Conservation (phyloP, 1,284 basidiomycete genomes). For the Malassezia yamatoensis region DNA sequence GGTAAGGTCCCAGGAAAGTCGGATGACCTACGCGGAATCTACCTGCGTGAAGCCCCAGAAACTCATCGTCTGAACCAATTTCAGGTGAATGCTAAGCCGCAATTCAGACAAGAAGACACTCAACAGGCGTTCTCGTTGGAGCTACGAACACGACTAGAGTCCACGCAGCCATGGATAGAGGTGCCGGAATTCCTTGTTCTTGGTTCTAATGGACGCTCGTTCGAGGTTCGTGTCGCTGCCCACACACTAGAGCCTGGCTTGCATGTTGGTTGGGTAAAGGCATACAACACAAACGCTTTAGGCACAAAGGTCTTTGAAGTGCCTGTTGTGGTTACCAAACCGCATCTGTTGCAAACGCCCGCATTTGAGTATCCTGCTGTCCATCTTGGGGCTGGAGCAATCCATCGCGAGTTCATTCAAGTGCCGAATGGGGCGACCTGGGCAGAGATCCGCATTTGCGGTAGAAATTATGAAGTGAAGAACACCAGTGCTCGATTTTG, state of each 20-base stretch:
- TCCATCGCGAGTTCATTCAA: slow-evolving; percentile 41
- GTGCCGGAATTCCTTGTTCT: slow-evolving; percentile 42
- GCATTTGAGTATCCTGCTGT: slow-evolving; percentile 28
- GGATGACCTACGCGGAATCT: slow-evolving; percentile 42
- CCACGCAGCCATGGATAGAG: slow-evolving; percentile 40
- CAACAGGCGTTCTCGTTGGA: slow-evolving; percentile 43
- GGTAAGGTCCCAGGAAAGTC: slow-evolving; percentile 32
- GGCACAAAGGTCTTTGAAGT: slow-evolving; percentile 42
- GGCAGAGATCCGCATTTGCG: slow-evolving; percentile 44
- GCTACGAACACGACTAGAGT: slow-evolving; percentile 31
- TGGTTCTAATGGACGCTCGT: slow-evolving; percentile 45
- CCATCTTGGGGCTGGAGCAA: slow-evolving; percentile 35
- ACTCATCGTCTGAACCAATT: slow-evolving; percentile 38
- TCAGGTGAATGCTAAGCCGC: slow-evolving; percentile 38
- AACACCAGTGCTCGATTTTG: slow-evolving; percentile 45
- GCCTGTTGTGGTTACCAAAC: slow-evolving; percentile 48
- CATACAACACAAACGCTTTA: slow-evolving; percentile 35
- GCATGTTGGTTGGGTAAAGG: slow-evolving; percentile 41
- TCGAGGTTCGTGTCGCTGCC: slow-evolving; percentile 47
- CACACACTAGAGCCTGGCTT: slow-evolving; percentile 39
- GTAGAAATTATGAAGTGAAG: slow-evolving; percentile 30
- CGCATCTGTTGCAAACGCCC: slow-evolving; percentile 25
- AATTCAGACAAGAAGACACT: slow-evolving; percentile 38
- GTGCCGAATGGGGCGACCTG: slow-evolving; percentile 48
- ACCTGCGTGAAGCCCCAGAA: slow-evolving; percentile 43